phyloP scores from a whole-genome alignment of 1,139 yeast genomes.

The Meyerozyma sp. region DNA sequence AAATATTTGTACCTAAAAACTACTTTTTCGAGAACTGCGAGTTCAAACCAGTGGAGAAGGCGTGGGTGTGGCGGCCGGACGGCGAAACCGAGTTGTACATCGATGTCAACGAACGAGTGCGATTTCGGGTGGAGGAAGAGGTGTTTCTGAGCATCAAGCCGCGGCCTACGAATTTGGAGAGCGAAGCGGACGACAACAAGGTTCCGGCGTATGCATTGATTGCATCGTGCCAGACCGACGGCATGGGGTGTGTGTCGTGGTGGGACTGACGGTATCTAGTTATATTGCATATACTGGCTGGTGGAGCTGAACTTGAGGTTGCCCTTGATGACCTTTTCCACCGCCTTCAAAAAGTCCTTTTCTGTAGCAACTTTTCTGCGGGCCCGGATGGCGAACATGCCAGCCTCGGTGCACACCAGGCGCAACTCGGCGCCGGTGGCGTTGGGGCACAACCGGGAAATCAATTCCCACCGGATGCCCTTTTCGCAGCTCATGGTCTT shows the following conservation, averaged over 20 bases:
- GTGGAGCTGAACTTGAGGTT: constrained; percentile 96
- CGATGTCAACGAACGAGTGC: constrained; percentile 84
- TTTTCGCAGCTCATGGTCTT: constrained; percentile 97
- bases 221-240: constrained; percentile 93
- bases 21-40: constrained; percentile 75
- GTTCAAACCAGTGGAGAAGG: constrained; percentile 71
- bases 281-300: constrained; percentile 96
- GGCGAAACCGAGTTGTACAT: constrained; percentile 70
- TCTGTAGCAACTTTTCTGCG: constrained; percentile 97
- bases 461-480: constrained; percentile 96
- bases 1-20: constrained; percentile 79
- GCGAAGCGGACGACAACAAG: constrained; percentile 29
- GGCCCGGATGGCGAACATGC: constrained; percentile 98
- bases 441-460: constrained; percentile 94
- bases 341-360: constrained; percentile 95
- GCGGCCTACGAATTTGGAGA: constrained; percentile 39
- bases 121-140: constrained; percentile 89
- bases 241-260: constrained; percentile 95
- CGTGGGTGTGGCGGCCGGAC: constrained; percentile 90
- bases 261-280: constrained; percentile 68
- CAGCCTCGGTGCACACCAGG: constrained; percentile 81
- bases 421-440: constrained; percentile 96
- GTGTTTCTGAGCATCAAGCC: constrained; percentile 80
- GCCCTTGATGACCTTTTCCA: constrained; percentile 96
- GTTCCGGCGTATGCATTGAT: constrained; percentile 75